Evolutionary conservation across 2,329 filamentous ascomycete species (phyloP).

Genomic region (Tympanopsis confertula): DNA sequence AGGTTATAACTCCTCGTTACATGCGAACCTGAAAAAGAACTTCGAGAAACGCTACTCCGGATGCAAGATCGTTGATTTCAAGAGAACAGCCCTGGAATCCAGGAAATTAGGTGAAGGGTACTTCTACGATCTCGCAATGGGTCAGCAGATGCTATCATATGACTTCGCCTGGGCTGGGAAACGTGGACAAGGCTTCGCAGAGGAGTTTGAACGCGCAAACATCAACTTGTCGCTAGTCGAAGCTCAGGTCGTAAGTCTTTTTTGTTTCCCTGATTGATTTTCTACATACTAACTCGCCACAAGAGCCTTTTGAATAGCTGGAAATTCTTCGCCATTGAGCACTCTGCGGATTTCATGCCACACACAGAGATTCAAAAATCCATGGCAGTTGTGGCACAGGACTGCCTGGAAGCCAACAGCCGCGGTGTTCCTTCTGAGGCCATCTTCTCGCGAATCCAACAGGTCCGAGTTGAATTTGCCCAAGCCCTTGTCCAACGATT

Average conservation of each 20-base stretch:
- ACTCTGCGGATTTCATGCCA: conserved; percentile 36
- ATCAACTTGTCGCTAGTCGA: conserved; percentile 84
- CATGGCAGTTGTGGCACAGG: conserved; percentile 37
- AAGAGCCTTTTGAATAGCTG: not conserved
- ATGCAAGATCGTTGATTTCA: conserved; percentile 67
- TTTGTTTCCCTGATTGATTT: not conserved
- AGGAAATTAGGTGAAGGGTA: conserved; percentile 63
- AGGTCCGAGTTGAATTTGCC: conserved; percentile 42
- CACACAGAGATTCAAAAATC: conserved; percentile 37
- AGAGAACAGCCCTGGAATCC: conserved; percentile 57
- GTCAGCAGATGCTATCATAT: conserved; percentile 63
- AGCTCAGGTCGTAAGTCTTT: conserved; percentile 63
- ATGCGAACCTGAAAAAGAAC: conserved; percentile 75
- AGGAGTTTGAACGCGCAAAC: conserved; percentile 79
- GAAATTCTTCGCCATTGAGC: conserved; percentile 30
- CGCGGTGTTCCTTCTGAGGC: conserved; percentile 36
- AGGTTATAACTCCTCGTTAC: conserved; percentile 77
- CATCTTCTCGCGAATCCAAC: conserved; percentile 42
- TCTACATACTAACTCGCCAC: not conserved
- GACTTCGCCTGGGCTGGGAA: conserved; percentile 68
- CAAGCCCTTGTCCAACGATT: conserved; percentile 46
- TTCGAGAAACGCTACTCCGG: conserved; percentile 67
- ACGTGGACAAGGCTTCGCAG: conserved; percentile 61
- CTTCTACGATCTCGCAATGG: conserved; percentile 72
- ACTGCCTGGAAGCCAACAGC: conserved; percentile 42